Evolutionary conservation across 371 early-diverging fungal species (phyloP).

Genomic region (Encephalitozoon romaleae): DNA sequence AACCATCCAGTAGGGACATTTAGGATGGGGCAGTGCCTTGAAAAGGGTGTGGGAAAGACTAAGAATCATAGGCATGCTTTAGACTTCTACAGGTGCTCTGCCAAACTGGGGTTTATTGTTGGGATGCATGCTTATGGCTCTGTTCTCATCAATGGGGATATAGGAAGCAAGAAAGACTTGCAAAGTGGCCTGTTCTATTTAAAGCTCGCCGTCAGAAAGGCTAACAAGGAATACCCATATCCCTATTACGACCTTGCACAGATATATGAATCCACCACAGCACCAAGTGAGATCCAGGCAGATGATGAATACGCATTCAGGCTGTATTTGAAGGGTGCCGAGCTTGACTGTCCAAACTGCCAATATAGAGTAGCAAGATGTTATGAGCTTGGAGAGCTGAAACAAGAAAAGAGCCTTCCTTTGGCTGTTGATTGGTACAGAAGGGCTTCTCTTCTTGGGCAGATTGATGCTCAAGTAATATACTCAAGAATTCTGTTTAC

Average conservation of each 20-base stretch:
- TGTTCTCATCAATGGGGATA: constrained; percentile 55
- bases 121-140: constrained; percentile 60
- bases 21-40: constrained; percentile 56
- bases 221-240: constrained; percentile 56
- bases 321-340: constrained; percentile 53
- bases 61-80: constrained; percentile 44
- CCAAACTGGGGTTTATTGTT: constrained; percentile 57
- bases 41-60: constrained; percentile 47
- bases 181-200: constrained; percentile 58
- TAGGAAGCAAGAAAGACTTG: constrained; percentile 41
- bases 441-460: constrained; percentile 55
- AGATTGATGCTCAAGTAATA: constrained; percentile 50
- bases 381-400: constrained; percentile 55
- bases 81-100: constrained; percentile 57
- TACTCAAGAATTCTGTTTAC: constrained; percentile 37
- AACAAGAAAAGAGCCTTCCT: constrained; percentile 14
- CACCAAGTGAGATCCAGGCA: constrained; percentile 22
- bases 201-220: constrained; percentile 53
- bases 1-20: constrained; percentile 55
- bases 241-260: constrained; percentile 58
- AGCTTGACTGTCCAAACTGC: constrained; percentile 56
- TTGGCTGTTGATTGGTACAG: constrained; percentile 49
- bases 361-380: constrained; percentile 48
- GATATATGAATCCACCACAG: constrained; percentile 50
- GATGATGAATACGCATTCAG: constrained; percentile 56